Evolutionary conservation across 2,329 filamentous ascomycete genomes (phyloP).

Genomic region (Sporothrix humicola): DNA sequence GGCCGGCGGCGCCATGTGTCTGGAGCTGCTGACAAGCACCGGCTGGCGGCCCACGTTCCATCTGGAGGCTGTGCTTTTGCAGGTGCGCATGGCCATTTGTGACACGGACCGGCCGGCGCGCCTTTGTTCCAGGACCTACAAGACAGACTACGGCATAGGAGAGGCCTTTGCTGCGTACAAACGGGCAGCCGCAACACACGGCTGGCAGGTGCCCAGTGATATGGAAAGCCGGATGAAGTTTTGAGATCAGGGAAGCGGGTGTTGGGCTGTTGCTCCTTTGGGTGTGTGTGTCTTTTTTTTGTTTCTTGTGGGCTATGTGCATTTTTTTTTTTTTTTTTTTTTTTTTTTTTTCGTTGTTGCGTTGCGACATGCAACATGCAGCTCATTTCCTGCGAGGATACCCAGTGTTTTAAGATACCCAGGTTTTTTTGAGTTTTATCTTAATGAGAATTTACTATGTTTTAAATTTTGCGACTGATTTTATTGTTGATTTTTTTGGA

Average conservation of each 20-base stretch:
- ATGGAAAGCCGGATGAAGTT: slow-evolving; percentile 8
- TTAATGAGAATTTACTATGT: not conserved
- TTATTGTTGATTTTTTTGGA: too few species aligned
- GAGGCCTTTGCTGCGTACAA: slow-evolving; percentile 78
- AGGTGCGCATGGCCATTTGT: slow-evolving; percentile 78
- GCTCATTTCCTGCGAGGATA: too few species aligned
- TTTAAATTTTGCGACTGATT: not conserved
- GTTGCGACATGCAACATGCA: too few species aligned
- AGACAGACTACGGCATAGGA: slow-evolving; percentile 64
- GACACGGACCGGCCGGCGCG: slow-evolving; percentile 75
- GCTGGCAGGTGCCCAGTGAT: slow-evolving; percentile 59
- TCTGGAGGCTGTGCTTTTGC: slow-evolving; percentile 80
- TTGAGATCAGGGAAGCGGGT: not conserved
- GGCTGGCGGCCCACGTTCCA: slow-evolving; percentile 78
- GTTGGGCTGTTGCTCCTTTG: not conserved
- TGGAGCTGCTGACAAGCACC: slow-evolving; percentile 81
- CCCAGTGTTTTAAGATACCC: too few species aligned
- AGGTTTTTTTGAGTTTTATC: too few species aligned
- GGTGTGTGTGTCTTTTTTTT: not conserved
- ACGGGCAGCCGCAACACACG: slow-evolving; percentile 70
- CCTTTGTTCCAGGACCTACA: slow-evolving; percentile 48
- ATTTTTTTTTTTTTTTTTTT: too few species aligned
- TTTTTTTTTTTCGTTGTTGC: too few species aligned
- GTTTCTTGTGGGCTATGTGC: not conserved
- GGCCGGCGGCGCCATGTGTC: slow-evolving; percentile 78